phyloP scores from a whole-genome alignment of 2,329 filamentous ascomycete species.

The Boeremia lycopersici region DNA sequence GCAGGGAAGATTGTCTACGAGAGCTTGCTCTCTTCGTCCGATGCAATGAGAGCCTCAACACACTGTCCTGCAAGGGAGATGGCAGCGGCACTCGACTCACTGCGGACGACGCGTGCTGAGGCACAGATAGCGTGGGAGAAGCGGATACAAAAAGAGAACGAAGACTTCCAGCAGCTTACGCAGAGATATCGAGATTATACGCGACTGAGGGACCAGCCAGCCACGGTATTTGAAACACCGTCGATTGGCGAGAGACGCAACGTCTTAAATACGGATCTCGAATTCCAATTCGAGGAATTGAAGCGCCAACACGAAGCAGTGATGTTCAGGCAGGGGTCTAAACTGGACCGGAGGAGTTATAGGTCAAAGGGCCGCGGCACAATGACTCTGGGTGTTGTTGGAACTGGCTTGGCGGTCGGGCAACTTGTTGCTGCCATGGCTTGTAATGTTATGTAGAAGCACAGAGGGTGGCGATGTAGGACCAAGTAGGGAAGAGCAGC shows the following conservation, averaged over 20 bases:
- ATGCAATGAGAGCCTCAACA: not conserved
- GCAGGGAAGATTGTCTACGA: not conserved
- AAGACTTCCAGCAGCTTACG: not conserved
- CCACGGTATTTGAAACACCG: not conserved
- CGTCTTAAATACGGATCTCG: not conserved
- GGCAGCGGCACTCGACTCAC: not conserved
- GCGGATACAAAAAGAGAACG: not conserved
- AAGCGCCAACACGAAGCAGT: not conserved
- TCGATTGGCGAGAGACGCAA: not conserved
- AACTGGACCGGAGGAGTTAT: not conserved
- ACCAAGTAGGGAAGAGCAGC: not conserved
- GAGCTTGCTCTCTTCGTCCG: not conserved
- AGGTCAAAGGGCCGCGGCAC: not conserved
- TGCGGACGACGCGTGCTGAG: not conserved
- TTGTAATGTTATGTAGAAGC: constrained; percentile 19
- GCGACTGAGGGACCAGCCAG: not conserved
- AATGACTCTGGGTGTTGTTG: constrained; percentile 4
- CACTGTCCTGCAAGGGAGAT: not conserved
- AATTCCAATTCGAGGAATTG: not conserved
- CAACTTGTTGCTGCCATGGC: constrained; percentile 21
- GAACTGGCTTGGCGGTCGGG: constrained; percentile 14
- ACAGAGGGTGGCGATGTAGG: not conserved
- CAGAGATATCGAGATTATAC: not conserved
- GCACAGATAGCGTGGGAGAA: not conserved
- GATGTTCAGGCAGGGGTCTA: not conserved